Evolutionary conservation across 176 grass and related monocot genomes (phyloP).

Genomic region (Elaeis guineensis): DNA sequence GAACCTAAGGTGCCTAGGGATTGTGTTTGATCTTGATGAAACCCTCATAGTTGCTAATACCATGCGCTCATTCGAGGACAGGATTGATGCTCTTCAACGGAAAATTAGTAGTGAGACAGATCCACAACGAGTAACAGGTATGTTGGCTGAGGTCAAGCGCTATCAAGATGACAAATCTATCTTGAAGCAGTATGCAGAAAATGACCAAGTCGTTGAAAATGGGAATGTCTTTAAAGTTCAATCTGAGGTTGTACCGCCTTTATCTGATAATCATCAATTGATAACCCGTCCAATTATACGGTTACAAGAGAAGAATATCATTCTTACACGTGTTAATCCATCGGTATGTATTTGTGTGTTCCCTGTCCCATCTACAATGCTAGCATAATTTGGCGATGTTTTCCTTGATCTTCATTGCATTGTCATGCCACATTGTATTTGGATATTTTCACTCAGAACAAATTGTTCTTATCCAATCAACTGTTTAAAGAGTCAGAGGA

Average conservation of each 20-base stretch:
- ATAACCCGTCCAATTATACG: conserved; percentile 91
- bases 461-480: no score
- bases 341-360: conserved; percentile 44
- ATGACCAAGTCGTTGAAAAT: conserved; percentile 81
- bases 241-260: conserved; percentile 69
- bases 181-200: conserved; percentile 91
- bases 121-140: conserved; percentile 59
- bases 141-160: conserved; percentile 88
- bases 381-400: no score
- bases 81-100: conserved; percentile 85
- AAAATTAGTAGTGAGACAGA: conserved; percentile 86
- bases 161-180: conserved; percentile 89
- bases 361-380: not conserved
- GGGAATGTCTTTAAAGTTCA: conserved; percentile 89
- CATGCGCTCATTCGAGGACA: conserved; percentile 77
- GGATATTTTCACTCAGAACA: no score
- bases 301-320: conserved; percentile 81
- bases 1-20: conserved; percentile 80
- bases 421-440: no score
- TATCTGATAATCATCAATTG: conserved; percentile 79
- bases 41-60: conserved; percentile 93
- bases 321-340: conserved; percentile 93
- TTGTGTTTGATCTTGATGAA: conserved; percentile 98
- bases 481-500: no score
- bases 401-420: no score